Percentiles rank a stretch among this genome's conserved stretches.
These are phyloP conservation scores for Onygena corvina DNA, from an alignment of 2,329 filamentous ascomycete genomes.

Conservation along the genomic window DNA sequence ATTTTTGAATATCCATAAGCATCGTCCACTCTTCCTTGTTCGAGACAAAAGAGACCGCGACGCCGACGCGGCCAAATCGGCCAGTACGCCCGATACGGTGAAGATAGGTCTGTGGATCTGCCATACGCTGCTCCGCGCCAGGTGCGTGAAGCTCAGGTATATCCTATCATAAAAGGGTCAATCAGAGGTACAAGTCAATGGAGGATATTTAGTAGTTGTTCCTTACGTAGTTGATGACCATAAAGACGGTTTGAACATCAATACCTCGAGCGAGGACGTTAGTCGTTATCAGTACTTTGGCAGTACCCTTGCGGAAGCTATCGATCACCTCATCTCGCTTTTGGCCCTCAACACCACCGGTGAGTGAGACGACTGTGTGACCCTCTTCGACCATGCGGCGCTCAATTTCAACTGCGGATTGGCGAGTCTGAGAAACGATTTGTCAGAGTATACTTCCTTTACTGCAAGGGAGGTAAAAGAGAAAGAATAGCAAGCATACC, in stretches of 20 bases:
- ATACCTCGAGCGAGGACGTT: slow-evolving; percentile 95
- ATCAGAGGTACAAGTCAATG: background rate
- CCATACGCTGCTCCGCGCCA: slow-evolving; percentile 48
- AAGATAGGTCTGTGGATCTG: slow-evolving; percentile 90
- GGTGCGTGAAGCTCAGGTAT: slow-evolving; percentile 55
- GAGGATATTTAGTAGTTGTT: background rate
- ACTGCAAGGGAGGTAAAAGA: background rate
- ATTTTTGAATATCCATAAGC: slow-evolving; percentile 64
- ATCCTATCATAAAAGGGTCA: slow-evolving; percentile 33
- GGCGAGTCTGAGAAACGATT: slow-evolving; percentile 51
- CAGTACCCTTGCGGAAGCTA: slow-evolving; percentile 70
- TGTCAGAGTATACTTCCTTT: too few species aligned
- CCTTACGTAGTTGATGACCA: slow-evolving; percentile 89
- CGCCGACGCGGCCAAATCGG: slow-evolving; percentile 89
- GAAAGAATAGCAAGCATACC: slow-evolving; percentile 38
- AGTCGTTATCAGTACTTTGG: slow-evolving; percentile 95
- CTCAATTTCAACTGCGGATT: slow-evolving; percentile 76
- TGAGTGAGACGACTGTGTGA: slow-evolving; percentile 81
- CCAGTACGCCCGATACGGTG: slow-evolving; percentile 96
- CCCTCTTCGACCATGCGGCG: slow-evolving; percentile 75
- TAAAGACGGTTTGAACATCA: slow-evolving; percentile 79
- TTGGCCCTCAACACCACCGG: slow-evolving; percentile 71
- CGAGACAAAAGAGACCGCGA: slow-evolving; percentile 88
- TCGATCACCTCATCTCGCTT: slow-evolving; percentile 77
- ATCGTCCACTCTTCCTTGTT: slow-evolving; percentile 70